Evolutionary conservation across 306 rosid species (phyloP), one percentile per base, ranked within the genome.

Genomic region (Vicia faba): DNA sequence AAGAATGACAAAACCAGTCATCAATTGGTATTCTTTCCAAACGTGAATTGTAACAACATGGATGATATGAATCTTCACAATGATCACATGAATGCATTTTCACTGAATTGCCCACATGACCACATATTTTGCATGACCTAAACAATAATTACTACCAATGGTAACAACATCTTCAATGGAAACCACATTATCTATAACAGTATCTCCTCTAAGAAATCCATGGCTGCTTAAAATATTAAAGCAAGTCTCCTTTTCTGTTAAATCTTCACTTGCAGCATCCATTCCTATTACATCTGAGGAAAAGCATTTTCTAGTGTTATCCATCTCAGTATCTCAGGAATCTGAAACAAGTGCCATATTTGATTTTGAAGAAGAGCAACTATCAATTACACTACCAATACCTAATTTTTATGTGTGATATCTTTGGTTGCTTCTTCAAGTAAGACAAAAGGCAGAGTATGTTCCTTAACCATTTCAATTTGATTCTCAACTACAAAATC

Each of bases 1-100:
- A 92, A 50, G 93, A 78, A 78, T 84, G 80, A 64, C 98, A 92
- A 85, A 83, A 89, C 98, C 98, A 92, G 67, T 92, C 96, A 77
- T 89, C 98, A 43, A 54, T 48, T 8, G 88, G 88, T 66, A 83
- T 29, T 43, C 65, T 84, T 81, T 83, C 86, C 55, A 78, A 61
- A 13, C 87, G 88, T 10, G 87, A 81, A 50, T 81, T 75, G 84
- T 80, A 80, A 75, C 98, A 92, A 16, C 84, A 83, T 23, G 82
- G 80, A 56, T 92, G 98, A 78, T 84, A 87, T 73, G 93, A 90
- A 63, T 86, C 89, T 71, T 92, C 96, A 82, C 98, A 92, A 66
- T 82, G 19, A 83, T 92, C 98, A 79, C 98, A 92, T 69, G 89
- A 80, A 58, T 89, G 85, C 95, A 92, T 70, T 54, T 82, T 86